Evolutionary conservation across 768 basidiomycete genomes (phyloP), one percentile per base, ranked within the genome.

Genomic region (Mrakia blollopis): DNA sequence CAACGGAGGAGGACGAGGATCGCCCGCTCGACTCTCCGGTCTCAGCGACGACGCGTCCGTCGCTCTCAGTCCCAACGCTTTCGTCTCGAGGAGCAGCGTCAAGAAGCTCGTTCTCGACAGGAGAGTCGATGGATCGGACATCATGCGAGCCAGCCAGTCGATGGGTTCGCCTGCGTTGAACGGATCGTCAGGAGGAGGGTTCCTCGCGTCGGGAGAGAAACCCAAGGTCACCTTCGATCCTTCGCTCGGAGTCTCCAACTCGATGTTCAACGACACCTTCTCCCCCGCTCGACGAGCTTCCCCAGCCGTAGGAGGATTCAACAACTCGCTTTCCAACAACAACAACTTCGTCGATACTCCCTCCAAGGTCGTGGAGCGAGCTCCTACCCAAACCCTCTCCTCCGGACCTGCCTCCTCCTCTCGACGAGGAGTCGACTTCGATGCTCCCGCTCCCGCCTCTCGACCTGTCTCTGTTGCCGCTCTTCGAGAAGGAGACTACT

Each of bases 401-500:
- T 72, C 52, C 28, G 50, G 74, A 44, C 37, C 70, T 11, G 11
- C 39, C 11, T 65, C 79, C 25, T 71, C 65, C 3, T 70, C 77
- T n/a, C 60, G 70, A 50, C 57, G 74, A 70, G 67, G 69, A n/a
- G 25, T 28, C 80, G 37, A 85, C 35, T 86, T 50, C 47, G 47
- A 50, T 50, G 4, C 47, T 50, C 47, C 47, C 47, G 47, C 85
- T 83, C 84, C 54, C 83, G 85, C 30, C 78, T 83, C 60, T 80
- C 85, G 77, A 8, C 79, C 77, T 9, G 80, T 79, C 35, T 67
- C 80, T 14, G 72, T 70, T 16, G 67, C 71, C 28, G 67, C 76
- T 23, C 87, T 89, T 23, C 88, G 89, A 78, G 89, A 94, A 78
- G 97, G 95, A 60, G 93, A 97, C 78, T 99, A 98, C 85, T 98